Evolutionary conservation across 2,329 filamentous ascomycete species (phyloP).

Genomic region (Hyphodiscus sp.): DNA sequence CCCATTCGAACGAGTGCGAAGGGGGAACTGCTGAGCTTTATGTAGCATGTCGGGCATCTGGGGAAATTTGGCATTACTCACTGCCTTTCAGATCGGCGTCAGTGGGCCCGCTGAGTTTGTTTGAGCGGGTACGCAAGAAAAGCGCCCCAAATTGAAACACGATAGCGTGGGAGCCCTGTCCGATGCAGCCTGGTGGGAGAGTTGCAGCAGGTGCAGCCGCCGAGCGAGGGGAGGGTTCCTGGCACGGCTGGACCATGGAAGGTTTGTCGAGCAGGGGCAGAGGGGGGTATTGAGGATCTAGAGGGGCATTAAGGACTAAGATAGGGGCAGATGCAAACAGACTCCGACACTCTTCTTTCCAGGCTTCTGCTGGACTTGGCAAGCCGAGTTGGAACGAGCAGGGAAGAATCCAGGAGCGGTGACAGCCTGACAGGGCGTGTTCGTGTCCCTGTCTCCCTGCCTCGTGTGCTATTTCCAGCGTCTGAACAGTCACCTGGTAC

Average conservation of each 20-base stretch:
- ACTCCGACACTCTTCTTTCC: too few species aligned
- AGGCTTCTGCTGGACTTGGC: neutral
- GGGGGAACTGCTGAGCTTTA: constrained; percentile 20
- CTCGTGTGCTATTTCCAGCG: too few species aligned
- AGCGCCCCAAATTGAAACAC: neutral
- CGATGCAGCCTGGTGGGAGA: neutral
- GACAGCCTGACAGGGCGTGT: too few species aligned
- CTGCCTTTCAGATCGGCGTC: constrained; percentile 17
- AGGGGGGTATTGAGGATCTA: too few species aligned
- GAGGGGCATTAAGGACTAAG: neutral
- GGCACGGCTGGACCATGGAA: neutral
- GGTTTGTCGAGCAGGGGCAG: neutral
- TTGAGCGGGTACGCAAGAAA: constrained; percentile 10
- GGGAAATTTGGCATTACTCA: constrained; percentile 25
- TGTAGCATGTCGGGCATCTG: constrained; percentile 23
- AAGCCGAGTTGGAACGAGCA: neutral
- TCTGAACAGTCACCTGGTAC: too few species aligned
- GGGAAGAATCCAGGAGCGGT: neutral
- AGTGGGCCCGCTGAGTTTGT: constrained; percentile 13
- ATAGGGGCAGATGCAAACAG: neutral
- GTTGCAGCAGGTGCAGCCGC: too few species aligned
- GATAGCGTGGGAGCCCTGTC: neutral
- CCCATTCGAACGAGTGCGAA: neutral
- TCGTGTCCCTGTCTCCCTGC: too few species aligned
- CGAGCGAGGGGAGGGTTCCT: neutral